A percentile compares a stretch with the other conserved stretches of the same genome.
phyloP scores from a whole-genome alignment of 176 grass and related monocot genomes.

The Cenchrus purpureus region DNA sequence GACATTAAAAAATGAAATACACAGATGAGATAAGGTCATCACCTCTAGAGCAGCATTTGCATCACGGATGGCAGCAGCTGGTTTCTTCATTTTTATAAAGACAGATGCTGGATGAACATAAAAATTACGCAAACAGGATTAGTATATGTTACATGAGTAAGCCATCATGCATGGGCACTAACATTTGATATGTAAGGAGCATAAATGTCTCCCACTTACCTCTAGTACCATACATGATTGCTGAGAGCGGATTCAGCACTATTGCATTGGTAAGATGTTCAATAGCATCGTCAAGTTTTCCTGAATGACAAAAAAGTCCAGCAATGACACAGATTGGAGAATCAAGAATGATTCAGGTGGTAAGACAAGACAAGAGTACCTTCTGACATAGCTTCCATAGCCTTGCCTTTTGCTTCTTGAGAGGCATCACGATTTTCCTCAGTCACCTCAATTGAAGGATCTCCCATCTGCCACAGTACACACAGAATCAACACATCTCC shows the following conservation, averaged over 20 bases:
- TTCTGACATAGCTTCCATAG: conserved; percentile 90
- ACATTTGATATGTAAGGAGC: background rate
- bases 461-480: conserved; percentile 72
- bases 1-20: background rate
- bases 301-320: conserved; percentile 40
- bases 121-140: background rate
- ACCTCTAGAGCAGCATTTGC: conserved; percentile 92
- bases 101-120: conserved; percentile 66
- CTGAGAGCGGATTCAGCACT: conserved; percentile 82
- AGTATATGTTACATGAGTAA: background rate
- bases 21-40: conserved; percentile 8
- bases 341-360: background rate
- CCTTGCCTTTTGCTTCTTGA: conserved; percentile 83
- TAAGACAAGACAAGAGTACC: conserved; percentile 37
- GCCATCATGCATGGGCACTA: background rate
- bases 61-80: conserved; percentile 90
- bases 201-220: conserved; percentile 34
- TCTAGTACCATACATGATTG: conserved; percentile 98
- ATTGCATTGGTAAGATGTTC: conserved; percentile 92
- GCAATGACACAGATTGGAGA: background rate
- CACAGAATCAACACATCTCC: background rate
- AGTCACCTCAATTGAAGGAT: conserved; percentile 72
- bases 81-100: conserved; percentile 98
- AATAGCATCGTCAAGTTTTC: conserved; percentile 80
- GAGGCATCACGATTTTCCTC: conserved; percentile 91